These are phyloP conservation scores for Ambrosia trifida DNA, from an alignment of 129 eudicot genomes.

Conservation along the genomic window DNA sequence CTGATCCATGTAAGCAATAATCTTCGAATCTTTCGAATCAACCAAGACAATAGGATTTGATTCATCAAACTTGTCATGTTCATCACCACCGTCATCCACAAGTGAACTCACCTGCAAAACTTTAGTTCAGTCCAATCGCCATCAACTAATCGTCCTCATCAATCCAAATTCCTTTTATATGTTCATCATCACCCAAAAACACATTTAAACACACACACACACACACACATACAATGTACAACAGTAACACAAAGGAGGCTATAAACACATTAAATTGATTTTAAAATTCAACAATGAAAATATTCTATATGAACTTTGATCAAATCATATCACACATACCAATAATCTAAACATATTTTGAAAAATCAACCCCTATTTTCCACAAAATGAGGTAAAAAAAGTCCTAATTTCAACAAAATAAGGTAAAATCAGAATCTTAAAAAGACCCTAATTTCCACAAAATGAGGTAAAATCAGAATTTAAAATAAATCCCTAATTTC, in stretches of 20 bases:
- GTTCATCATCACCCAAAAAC: conserved; percentile 5
- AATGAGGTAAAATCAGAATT: not conserved
- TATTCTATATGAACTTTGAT: conserved; percentile 7
- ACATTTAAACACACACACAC: not conserved
- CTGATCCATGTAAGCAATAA: conserved; percentile 62
- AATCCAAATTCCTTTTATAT: not conserved
- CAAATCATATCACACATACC: not conserved
- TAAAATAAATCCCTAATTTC: conserved; percentile 5
- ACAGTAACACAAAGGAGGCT: not conserved
- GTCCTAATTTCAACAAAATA: too few relatives aligned
- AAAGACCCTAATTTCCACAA: conserved; percentile 1
- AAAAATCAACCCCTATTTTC: not conserved
- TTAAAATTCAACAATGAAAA: conserved; percentile 5
- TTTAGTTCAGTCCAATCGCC: conserved; percentile 11
- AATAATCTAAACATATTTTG: not conserved
- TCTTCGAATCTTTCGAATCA: conserved; percentile 48
- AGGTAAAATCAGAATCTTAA: not conserved
- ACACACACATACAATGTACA: not conserved
- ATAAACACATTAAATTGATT: not conserved
- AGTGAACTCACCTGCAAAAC: conserved; percentile 46
- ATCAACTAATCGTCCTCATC: too few relatives aligned
- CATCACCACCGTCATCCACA: conserved; percentile 33
- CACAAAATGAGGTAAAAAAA: too few relatives aligned
- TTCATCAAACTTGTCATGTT: conserved; percentile 28
- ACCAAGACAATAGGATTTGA: conserved; percentile 60